Percentiles rank a stretch among this genome's conserved stretches.
Evolutionary conservation across 768 basidiomycete species (phyloP).

Genomic region (Rubroboletus satanas): DNA sequence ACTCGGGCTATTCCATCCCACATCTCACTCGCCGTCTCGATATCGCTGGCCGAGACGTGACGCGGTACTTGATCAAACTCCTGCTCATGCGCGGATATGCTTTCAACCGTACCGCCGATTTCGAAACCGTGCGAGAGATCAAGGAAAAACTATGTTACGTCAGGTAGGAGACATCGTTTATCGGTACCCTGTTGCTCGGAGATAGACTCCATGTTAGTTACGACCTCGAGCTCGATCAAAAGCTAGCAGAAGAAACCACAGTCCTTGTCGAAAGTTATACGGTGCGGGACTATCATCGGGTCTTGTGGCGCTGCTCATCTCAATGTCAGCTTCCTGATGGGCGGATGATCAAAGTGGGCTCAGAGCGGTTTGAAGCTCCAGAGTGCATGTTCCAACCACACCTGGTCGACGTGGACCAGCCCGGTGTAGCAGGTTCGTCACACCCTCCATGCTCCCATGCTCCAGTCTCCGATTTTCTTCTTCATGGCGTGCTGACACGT

Average conservation of each 20-base stretch:
- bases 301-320: slow-evolving; percentile 5
- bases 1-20: slow-evolving; percentile 93
- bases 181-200: neutral
- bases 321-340: slow-evolving; percentile 81
- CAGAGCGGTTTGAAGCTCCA: slow-evolving; percentile 97
- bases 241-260: slow-evolving; percentile 93
- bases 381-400: slow-evolving; percentile 99
- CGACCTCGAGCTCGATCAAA: slow-evolving; percentile 93
- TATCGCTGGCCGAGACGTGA: slow-evolving; percentile 97
- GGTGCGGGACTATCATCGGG: slow-evolving; percentile 41
- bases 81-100: slow-evolving; percentile 99
- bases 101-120: slow-evolving; percentile 98
- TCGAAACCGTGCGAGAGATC: slow-evolving; percentile 97
- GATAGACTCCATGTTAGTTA: slow-evolving; percentile 50
- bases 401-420: slow-evolving; percentile 94
- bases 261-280: slow-evolving; percentile 95
- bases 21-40: slow-evolving; percentile 93
- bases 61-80: slow-evolving; percentile 98
- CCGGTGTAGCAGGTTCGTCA: slow-evolving; percentile 82
- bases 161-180: slow-evolving; percentile 49
- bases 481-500: neutral
- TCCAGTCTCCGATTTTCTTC: neutral
- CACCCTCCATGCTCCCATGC: neutral
- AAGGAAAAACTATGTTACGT: slow-evolving; percentile 99
- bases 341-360: slow-evolving; percentile 93